These are phyloP conservation scores for Zizania palustris DNA, from an alignment of 202 grass and related monocot genomes.

Conservation along the genomic window DNA sequence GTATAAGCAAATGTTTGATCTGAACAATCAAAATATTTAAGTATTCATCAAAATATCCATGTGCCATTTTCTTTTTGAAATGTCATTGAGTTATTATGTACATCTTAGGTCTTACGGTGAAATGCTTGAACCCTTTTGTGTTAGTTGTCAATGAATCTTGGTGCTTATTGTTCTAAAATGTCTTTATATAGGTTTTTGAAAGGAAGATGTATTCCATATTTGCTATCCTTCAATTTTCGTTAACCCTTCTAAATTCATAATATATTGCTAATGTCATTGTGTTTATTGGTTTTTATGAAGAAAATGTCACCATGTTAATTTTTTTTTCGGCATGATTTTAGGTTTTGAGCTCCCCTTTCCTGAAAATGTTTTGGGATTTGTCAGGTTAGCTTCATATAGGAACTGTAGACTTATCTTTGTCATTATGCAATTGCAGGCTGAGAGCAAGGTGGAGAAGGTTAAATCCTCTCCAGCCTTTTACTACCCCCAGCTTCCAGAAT, in stretches of 20 bases:
- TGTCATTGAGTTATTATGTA: constrained; percentile 11
- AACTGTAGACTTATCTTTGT: constrained; percentile 3
- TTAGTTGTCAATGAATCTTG: constrained; percentile 15
- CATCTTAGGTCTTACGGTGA: neutral
- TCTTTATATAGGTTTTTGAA: neutral
- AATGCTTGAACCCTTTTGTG: constrained; percentile 1
- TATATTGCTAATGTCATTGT: constrained; percentile 19
- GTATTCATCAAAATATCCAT: constrained; percentile 19
- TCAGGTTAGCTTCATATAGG: neutral
- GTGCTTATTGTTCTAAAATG: constrained; percentile 3
- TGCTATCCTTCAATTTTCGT: constrained; percentile 1
- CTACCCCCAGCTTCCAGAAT: constrained; percentile 30
- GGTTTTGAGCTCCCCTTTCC: neutral
- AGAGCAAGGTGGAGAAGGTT: constrained; percentile 35
- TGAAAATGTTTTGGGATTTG: neutral
- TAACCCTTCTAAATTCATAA: constrained; percentile 23
- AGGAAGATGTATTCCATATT: constrained; percentile 4
- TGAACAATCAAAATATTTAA: constrained; percentile 2
- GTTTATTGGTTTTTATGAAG: constrained; percentile 25
- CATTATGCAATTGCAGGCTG: constrained; percentile 42
- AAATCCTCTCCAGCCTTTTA: constrained; percentile 18
- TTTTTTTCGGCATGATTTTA: neutral
- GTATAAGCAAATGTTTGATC: constrained; percentile 31
- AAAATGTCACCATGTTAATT: neutral
- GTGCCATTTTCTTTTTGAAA: constrained; percentile 25